Percentiles rank a stretch among this genome's conserved stretches.
These are phyloP conservation scores for Iberis pinnata DNA, from an alignment of 345 rosid genomes.

Conservation along the genomic window DNA sequence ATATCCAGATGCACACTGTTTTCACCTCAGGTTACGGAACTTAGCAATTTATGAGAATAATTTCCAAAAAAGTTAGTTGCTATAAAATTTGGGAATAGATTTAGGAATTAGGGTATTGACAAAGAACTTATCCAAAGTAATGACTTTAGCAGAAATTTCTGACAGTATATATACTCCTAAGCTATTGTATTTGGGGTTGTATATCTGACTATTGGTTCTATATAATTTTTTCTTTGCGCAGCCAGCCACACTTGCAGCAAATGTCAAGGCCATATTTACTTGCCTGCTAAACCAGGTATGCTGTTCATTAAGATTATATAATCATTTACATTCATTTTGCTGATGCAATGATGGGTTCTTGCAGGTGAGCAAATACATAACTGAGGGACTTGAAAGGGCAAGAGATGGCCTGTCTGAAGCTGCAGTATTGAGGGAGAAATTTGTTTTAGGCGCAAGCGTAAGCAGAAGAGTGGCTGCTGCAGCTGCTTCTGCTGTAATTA, in stretches of 20 bases:
- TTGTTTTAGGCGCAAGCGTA: constrained; percentile 75
- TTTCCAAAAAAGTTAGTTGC: constrained; percentile 9
- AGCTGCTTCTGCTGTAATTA: constrained; percentile 82
- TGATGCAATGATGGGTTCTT: constrained; percentile 24
- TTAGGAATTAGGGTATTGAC: constrained; percentile 11
- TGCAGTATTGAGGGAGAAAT: constrained; percentile 87
- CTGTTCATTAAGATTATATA: constrained; percentile 24
- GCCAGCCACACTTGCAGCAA: constrained; percentile 75
- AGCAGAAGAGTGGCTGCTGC: constrained; percentile 99
- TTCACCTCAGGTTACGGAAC: constrained; percentile 69
- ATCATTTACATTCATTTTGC: constrained; percentile 23
- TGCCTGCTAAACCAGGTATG: constrained; percentile 87
- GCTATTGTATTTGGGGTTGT: constrained; percentile 8
- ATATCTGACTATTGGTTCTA: no score
- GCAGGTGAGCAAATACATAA: constrained; percentile 81
- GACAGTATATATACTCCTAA: constrained; percentile 1
- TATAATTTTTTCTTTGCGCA: constrained; percentile 31
- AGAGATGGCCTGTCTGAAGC: constrained; percentile 90
- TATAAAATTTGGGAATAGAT: not conserved
- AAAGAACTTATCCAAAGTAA: not conserved
- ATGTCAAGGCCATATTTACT: constrained; percentile 83
- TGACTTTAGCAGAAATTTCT: not conserved
- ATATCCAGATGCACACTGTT: constrained; percentile 84
- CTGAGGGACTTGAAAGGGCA: constrained; percentile 96
- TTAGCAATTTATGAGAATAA: not conserved